Evolutionary conservation across 2,329 filamentous ascomycete genomes (phyloP).

Genomic region (Capronia epimyces): DNA sequence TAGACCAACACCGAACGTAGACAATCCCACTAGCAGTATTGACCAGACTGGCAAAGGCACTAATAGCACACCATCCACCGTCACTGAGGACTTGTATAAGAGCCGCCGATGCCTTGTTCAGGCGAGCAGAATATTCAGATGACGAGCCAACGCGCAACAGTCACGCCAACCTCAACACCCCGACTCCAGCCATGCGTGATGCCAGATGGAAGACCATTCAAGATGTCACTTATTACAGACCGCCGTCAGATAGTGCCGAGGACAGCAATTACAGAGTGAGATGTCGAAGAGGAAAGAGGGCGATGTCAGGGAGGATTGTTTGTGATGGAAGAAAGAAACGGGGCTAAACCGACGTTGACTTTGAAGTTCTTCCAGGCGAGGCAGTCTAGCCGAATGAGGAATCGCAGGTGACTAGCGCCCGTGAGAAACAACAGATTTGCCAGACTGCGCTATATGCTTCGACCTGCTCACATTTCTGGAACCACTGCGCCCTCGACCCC

Average conservation of each 20-base stretch:
- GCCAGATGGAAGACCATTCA: slow-evolving; percentile 24
- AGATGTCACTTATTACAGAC: slow-evolving; percentile 25
- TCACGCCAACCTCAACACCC: slow-evolving; percentile 27
- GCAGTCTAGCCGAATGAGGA: neutral
- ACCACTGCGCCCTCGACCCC: neutral
- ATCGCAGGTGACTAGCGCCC: neutral
- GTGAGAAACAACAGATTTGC: slow-evolving; percentile 13
- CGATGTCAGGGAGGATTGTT: slow-evolving; percentile 14
- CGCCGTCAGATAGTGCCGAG: slow-evolving; percentile 15
- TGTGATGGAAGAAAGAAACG: slow-evolving; percentile 8
- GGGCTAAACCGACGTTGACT: slow-evolving; percentile 12
- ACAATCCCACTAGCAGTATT: slow-evolving; percentile 19
- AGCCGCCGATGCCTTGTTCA: slow-evolving; percentile 14
- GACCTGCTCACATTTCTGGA: neutral
- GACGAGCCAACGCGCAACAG: slow-evolving; percentile 25
- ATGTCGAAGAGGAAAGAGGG: neutral
- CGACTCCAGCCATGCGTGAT: slow-evolving; percentile 27
- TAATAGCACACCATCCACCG: slow-evolving; percentile 21
- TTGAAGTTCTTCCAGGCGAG: slow-evolving; percentile 1
- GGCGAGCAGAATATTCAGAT: slow-evolving; percentile 22
- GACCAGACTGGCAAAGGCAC: slow-evolving; percentile 18
- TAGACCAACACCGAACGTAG: neutral
- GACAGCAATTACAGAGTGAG: slow-evolving; percentile 22
- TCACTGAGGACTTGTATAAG: slow-evolving; percentile 15
- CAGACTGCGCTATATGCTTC: slow-evolving; percentile 2